A percentile compares a stretch with the other conserved stretches of the same genome.
These are phyloP conservation scores for Arabidopsis lyrata DNA, from an alignment of 441 rosid genomes.

Conservation along the genomic window DNA sequence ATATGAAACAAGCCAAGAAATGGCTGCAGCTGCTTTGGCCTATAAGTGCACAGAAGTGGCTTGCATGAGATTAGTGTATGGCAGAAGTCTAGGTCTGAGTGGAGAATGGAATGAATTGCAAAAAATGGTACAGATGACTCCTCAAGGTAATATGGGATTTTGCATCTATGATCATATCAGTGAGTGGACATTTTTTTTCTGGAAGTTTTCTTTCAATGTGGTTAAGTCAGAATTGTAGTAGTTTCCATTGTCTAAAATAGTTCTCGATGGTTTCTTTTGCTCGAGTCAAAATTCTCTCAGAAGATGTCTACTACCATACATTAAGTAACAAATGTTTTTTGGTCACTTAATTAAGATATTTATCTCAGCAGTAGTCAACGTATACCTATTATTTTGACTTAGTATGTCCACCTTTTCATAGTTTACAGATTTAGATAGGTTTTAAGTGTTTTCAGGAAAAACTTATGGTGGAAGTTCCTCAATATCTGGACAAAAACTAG, in stretches of 20 bases:
- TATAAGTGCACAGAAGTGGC: slow-evolving; percentile 94
- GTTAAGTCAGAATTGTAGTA: slow-evolving; percentile 12
- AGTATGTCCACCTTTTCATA: slow-evolving; percentile 11
- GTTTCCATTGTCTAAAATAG: slow-evolving; percentile 17
- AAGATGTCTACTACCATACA: slow-evolving; percentile 5
- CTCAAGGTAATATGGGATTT: slow-evolving; percentile 62
- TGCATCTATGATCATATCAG: slow-evolving; percentile 16
- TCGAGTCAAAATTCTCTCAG: slow-evolving; percentile 1
- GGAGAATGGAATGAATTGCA: slow-evolving; percentile 73
- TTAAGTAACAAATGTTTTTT: neutral
- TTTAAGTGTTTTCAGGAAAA: slow-evolving; percentile 7
- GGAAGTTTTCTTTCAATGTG: slow-evolving; percentile 27
- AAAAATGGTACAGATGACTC: slow-evolving; percentile 53
- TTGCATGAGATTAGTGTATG: slow-evolving; percentile 68
- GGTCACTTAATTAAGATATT: neutral
- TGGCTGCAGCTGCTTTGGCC: slow-evolving; percentile 90
- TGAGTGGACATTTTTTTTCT: slow-evolving; percentile 17
- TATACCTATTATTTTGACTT: slow-evolving; percentile 9
- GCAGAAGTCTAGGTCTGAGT: slow-evolving; percentile 50
- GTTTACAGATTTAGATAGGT: neutral
- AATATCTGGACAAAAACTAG: slow-evolving; percentile 4
- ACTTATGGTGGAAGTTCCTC: neutral
- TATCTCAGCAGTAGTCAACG: slow-evolving; percentile 1
- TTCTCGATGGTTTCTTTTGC: slow-evolving; percentile 19
- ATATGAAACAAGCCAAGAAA: slow-evolving; percentile 68